Conservation (phyloP, 345 rosid species). For the Populus nigra region DNA sequence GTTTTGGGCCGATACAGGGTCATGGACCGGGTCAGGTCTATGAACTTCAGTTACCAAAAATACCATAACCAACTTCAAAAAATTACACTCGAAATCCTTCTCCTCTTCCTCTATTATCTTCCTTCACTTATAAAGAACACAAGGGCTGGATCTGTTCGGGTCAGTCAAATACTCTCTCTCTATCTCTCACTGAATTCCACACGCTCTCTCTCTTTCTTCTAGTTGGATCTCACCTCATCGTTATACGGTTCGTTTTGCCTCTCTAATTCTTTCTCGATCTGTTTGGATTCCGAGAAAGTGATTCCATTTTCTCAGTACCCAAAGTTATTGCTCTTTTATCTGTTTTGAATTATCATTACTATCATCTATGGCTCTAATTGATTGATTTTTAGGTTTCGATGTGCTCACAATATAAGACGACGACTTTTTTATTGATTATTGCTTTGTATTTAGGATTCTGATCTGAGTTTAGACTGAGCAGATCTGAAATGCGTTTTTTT, state of each 20-base stretch:
- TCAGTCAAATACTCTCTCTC: background rate
- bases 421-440: background rate
- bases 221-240: slow-evolving; percentile 8
- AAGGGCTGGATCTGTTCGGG: background rate
- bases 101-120: background rate
- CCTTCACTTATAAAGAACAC: background rate
- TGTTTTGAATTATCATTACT: too few relatives aligned
- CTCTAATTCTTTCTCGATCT: background rate
- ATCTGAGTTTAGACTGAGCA: background rate
- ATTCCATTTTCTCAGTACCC: background rate
- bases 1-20: too few relatives aligned
- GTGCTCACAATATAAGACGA: background rate
- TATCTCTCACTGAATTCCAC: background rate
- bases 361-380: background rate
- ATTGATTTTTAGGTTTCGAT: background rate
- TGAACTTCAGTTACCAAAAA: background rate
- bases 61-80: background rate
- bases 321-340: background rate
- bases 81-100: background rate
- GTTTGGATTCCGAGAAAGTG: background rate
- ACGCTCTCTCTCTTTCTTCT: background rate
- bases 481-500: background rate
- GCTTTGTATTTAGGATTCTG: background rate
- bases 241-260: background rate
- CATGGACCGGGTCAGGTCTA: too few relatives aligned